Evolutionary conservation across 306 rosid genomes (phyloP).

Genomic region (Dicorynia guianensis): DNA sequence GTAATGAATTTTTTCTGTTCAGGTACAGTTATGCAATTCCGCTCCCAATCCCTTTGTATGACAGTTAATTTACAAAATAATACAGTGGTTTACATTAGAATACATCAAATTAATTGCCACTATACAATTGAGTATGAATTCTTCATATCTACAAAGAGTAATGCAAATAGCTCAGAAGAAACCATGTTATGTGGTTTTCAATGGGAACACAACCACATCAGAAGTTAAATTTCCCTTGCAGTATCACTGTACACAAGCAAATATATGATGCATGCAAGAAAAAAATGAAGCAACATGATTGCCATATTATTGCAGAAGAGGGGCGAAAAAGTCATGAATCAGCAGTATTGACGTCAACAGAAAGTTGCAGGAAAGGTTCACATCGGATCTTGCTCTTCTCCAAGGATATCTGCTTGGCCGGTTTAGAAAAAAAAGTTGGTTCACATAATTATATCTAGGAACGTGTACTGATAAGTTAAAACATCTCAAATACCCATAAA

Average conservation of each 20-base stretch:
- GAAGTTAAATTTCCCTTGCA: conserved; percentile 3
- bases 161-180: conserved; percentile 29
- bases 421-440: conserved; percentile 32
- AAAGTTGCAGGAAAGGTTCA: conserved; percentile 41
- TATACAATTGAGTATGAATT: conserved; percentile 37
- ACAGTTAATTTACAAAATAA: conserved; percentile 19
- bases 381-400: conserved; percentile 61
- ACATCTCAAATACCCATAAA: not conserved
- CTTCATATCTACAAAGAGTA: conserved; percentile 29
- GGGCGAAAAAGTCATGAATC: conserved; percentile 48
- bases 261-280: conserved; percentile 40
- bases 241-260: conserved; percentile 49
- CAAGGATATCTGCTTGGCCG: conserved; percentile 73
- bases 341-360: conserved; percentile 40
- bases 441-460: conserved; percentile 23
- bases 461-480: not conserved
- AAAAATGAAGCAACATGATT: conserved; percentile 18
- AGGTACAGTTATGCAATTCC: conserved; percentile 19
- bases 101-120: conserved; percentile 32
- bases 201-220: conserved; percentile 31
- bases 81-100: conserved; percentile 36
- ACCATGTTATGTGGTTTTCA: conserved; percentile 30
- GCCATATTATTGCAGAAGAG: conserved; percentile 18
- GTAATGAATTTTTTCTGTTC: conserved; percentile 1
- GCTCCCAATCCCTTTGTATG: conserved; percentile 21